Evolutionary conservation across 2,329 filamentous ascomycete species (phyloP), one percentile per base, ranked within the genome.

Genomic region (Lachnellula suecica): DNA sequence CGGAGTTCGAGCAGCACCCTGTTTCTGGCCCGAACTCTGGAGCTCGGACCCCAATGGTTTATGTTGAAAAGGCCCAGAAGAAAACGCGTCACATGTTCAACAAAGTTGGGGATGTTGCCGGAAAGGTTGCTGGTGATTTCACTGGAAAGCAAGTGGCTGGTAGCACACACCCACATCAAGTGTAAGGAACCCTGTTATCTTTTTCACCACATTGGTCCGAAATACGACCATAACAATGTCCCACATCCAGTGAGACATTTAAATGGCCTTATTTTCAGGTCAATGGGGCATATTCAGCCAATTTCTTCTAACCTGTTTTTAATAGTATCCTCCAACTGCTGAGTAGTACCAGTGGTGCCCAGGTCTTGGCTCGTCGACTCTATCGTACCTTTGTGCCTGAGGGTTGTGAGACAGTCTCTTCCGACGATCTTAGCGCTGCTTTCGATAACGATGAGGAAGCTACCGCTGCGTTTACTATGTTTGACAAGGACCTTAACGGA

Each of bases 401-500:
- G 8, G 89, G 83, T 2, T 83, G 82, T 11, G 88, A 96, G 17
- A 90, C 88, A 0, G 85, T 97, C 4, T 80, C 84, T 19, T 78
- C 86, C 0, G 89, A 91, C 8, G 92, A 97, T 64, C 72, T 97
- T 49, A 85, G 84, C 56, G 75, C 80, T 10, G 91, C 89, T 1
- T 97, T 96, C 62, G 81, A 87, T 9, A 88, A 86, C 22, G 80
- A 87, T 17, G 92, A 97, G 13, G 93, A 97, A 66, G 90, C 91
- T 0, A 88, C 94, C 49, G 88, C 88, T 2, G 92, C 92, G 0
- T 97, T 97, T 64, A 78, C 79, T 61, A 92, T 97, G 77, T 97
- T 97, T 61, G 93, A 97, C 72, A 95, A 94, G 67, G 93, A 97
- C 64, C 83, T 97, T 74, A 97, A 97, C 59, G 93, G 92, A 4